Percentiles rank a stretch among this genome's conserved stretches.
phyloP scores from a whole-genome alignment of 208 protist genomes.

The Leishmania tropica region DNA sequence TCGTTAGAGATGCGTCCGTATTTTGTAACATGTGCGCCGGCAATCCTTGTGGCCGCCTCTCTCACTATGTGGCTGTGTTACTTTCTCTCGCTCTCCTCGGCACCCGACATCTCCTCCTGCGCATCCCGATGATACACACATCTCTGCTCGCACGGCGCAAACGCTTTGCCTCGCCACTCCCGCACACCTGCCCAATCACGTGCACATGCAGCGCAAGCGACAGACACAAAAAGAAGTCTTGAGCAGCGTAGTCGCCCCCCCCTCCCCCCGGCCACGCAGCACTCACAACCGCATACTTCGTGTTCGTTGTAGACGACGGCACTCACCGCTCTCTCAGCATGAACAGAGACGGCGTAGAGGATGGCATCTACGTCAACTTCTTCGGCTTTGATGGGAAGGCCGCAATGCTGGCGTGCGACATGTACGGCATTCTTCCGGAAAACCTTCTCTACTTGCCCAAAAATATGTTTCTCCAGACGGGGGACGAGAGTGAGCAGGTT shows the following conservation, averaged over 20 bases:
- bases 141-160: background rate
- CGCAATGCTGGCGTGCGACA: conserved; percentile 16
- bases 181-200: background rate
- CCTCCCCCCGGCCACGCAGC: background rate
- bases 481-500: conserved; percentile 11
- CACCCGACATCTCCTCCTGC: background rate
- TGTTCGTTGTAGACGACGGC: background rate
- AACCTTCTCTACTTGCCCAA: conserved; percentile 17
- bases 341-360: conserved; percentile 3
- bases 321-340: background rate
- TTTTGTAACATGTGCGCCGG: background rate
- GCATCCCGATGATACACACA: background rate
- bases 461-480: background rate
- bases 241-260: background rate
- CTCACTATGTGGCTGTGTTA: background rate
- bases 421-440: conserved; percentile 12
- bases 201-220: background rate
- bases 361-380: conserved; percentile 16
- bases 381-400: conserved; percentile 14
- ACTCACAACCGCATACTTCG: background rate
- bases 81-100: background rate
- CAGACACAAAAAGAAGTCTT: background rate
- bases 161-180: background rate
- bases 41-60: background rate
- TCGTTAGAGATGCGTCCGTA: background rate